Evolutionary conservation across 2,329 filamentous ascomycete species (phyloP), one percentile per base, ranked within the genome.

Genomic region (Diaporthe citriasiana): DNA sequence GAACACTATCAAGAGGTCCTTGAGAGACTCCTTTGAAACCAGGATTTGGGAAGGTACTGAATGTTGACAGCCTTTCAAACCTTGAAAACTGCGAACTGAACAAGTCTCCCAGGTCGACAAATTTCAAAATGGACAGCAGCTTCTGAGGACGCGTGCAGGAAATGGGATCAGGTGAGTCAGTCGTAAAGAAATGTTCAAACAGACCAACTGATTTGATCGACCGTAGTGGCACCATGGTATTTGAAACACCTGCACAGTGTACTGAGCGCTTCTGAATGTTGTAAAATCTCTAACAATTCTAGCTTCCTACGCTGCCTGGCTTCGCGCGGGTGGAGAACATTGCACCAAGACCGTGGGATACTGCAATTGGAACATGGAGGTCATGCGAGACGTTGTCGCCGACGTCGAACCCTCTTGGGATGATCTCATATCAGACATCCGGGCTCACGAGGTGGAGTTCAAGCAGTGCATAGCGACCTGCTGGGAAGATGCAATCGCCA

Each of bases 321-420:
- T 40, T 60, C 57, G 57, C 8, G 2, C 12, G 2, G 1, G 13
- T 15, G 57, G 57, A 4, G n/a, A 60, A 0, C 38, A 45, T 12
- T 27, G 2, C 0, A 60, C 57, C 4, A 5, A 9, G 0, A 10
- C n/a, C 2, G 1, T 0, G 6, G 13, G n/a, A 30, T 12, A 45
- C n/a, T 15, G 57, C 19, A 60, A 60, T 8, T 60, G 57, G 57
- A 60, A 45, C 38, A 27, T 19, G 25, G 57, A 60, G 13, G 57
- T 40, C 3, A 60, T 60, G n/a, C 3, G 17, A 2, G 13, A 8
- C 1, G 45, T 60, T n/a, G 15, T 6, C 3, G 8, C n/a, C 12
- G 38, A 42, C 38, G 1, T 22, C 0, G 1, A 60, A 15, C 9
- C n/a, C 3, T 8, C 38, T 42, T 60, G 57, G 57, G 17, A 30